These are phyloP conservation scores for Ustilago nuda DNA, from an alignment of 1,284 basidiomycete genomes.

Conservation along the genomic window DNA sequence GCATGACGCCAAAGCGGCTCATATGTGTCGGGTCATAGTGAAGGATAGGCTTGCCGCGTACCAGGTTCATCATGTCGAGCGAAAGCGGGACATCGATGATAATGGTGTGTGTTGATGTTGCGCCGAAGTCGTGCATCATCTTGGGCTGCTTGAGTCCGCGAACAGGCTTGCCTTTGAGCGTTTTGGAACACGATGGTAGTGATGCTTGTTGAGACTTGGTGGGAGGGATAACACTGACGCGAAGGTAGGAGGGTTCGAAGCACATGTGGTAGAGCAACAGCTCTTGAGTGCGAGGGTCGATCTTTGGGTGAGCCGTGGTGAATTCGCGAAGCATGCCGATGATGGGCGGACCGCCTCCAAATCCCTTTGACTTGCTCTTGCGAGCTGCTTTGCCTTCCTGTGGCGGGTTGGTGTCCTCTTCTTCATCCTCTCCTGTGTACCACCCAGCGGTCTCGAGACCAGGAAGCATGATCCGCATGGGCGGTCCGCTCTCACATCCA, in stretches of 20 bases:
- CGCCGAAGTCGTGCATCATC: constrained; percentile 73
- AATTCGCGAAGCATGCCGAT: constrained; percentile 70
- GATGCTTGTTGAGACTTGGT: neutral
- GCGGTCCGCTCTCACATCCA: constrained; percentile 72
- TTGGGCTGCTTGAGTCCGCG: constrained; percentile 63
- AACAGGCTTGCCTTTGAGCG: constrained; percentile 55
- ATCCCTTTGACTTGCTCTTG: constrained; percentile 22
- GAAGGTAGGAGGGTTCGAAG: constrained; percentile 71
- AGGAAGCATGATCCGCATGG: constrained; percentile 71
- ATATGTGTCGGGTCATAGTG: constrained; percentile 70
- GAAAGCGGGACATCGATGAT: constrained; percentile 72
- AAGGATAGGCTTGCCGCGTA: constrained; percentile 71
- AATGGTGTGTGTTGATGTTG: constrained; percentile 70
- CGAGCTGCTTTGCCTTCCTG: neutral
- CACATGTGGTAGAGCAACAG: constrained; percentile 72
- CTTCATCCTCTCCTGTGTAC: constrained; percentile 65
- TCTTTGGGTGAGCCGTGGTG: constrained; percentile 72
- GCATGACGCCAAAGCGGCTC: constrained; percentile 72
- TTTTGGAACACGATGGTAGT: constrained; percentile 13
- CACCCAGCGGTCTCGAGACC: constrained; percentile 72
- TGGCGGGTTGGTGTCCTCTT: constrained; percentile 10
- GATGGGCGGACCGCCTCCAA: constrained; percentile 43
- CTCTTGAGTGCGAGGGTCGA: constrained; percentile 72
- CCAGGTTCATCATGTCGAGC: constrained; percentile 71
- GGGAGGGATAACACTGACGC: constrained; percentile 71